Conservation (phyloP, 768 basidiomycete genomes). For the Tylopilus cervinicoccineus region DNA sequence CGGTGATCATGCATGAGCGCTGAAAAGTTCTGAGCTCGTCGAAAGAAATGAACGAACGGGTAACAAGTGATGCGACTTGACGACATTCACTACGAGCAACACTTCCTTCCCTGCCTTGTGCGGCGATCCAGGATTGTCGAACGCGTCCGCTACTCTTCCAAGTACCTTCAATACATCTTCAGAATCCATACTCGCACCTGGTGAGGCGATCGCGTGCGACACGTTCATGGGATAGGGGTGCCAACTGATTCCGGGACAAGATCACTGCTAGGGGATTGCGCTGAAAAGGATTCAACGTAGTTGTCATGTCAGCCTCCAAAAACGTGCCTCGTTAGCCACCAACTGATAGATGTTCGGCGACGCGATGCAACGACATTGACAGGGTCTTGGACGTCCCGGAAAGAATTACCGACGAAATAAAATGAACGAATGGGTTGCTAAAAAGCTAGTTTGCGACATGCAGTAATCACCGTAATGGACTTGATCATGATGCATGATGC, state of each 20-base stretch:
- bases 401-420: too few species aligned
- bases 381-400: too few species aligned
- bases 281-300: background rate
- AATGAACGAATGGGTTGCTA: too few species aligned
- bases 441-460: too few species aligned
- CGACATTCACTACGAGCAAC: slow-evolving; percentile 20
- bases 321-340: slow-evolving; percentile 9
- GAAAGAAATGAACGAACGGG: slow-evolving; percentile 13
- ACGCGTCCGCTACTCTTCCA: slow-evolving; percentile 28
- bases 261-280: background rate
- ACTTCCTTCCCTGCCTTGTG: slow-evolving; percentile 19
- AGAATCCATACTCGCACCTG: background rate
- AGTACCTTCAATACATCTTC: slow-evolving; percentile 23
- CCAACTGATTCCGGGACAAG: background rate
- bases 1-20: background rate
- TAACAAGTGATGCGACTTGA: slow-evolving; percentile 19
- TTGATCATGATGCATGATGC: too few species aligned
- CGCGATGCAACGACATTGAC: too few species aligned
- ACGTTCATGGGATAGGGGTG: slow-evolving; percentile 5
- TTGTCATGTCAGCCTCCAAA: slow-evolving; percentile 18
- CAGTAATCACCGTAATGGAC: too few species aligned
- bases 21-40: background rate
- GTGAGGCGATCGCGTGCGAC: background rate
- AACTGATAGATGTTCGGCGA: too few species aligned
- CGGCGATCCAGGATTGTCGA: slow-evolving; percentile 20